Percentiles rank a stretch among this genome's conserved stretches.
These are phyloP conservation scores for Datura wrightii DNA, from an alignment of 257 asterid species.

Conservation along the genomic window DNA sequence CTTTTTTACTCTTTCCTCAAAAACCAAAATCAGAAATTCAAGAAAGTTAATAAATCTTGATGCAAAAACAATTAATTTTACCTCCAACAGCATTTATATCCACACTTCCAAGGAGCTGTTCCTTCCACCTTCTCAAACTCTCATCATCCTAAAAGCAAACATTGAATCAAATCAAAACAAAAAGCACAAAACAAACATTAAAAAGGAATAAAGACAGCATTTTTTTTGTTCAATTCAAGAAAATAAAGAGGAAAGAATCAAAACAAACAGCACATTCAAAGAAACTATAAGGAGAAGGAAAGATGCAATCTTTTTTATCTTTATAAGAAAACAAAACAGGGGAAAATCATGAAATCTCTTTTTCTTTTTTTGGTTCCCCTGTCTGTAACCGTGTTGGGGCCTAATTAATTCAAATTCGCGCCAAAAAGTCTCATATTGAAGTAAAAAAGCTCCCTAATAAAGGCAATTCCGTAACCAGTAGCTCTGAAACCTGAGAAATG, in stretches of 20 bases:
- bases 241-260: not conserved
- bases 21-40: not conserved
- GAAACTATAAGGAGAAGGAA: not conserved
- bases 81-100: constrained; percentile 91
- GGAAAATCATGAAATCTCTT: not conserved
- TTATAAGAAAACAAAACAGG: not conserved
- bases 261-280: not conserved
- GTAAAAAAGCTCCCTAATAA: not conserved
- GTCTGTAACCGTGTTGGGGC: not conserved
- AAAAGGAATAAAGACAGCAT: not conserved
- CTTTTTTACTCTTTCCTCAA: not conserved
- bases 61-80: constrained; percentile 29
- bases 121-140: constrained; percentile 98
- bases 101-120: constrained; percentile 90
- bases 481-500: not conserved
- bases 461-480: not conserved
- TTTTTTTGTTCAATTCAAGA: not conserved
- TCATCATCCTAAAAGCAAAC: constrained; percentile 76
- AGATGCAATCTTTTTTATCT: not conserved
- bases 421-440: no score
- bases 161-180: constrained; percentile 9
- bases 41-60: not conserved
- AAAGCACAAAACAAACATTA: not conserved
- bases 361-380: no score
- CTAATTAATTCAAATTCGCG: not conserved